phyloP scores from a whole-genome alignment of 1,139 yeast species.

The Taiozyma onychis region DNA sequence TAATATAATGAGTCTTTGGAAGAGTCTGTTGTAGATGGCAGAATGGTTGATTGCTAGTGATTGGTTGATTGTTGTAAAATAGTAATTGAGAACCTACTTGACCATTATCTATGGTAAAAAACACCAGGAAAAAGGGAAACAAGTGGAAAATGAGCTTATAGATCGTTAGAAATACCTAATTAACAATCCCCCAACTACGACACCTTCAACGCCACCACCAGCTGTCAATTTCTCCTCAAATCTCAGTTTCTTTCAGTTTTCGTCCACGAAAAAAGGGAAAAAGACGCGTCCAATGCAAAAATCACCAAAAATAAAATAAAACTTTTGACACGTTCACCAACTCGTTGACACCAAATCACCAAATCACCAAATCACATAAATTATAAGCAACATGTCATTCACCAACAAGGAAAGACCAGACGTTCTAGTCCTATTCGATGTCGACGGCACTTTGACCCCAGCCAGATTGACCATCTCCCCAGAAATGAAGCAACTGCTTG shows the following conservation, averaged over 20 bases:
- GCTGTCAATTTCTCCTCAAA: not conserved
- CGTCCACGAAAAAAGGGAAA: not conserved
- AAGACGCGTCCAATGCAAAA: not conserved
- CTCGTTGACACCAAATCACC: not conserved
- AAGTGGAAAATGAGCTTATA: too few relatives aligned
- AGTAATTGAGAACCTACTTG: too few relatives aligned
- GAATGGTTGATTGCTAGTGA: too few relatives aligned
- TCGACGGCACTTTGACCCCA: slow-evolving; percentile 97
- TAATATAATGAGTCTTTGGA: slow-evolving; percentile 1
- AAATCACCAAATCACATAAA: not conserved
- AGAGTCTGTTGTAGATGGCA: too few relatives aligned
- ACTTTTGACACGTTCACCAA: not conserved
- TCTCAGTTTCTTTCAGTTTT: not conserved
- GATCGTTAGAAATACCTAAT: too few relatives aligned
- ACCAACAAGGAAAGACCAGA: slow-evolving; percentile 35
- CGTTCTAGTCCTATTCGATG: slow-evolving; percentile 79
- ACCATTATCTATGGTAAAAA: not conserved
- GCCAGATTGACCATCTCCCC: slow-evolving; percentile 82
- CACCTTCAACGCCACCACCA: not conserved
- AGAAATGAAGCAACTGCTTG: slow-evolving; percentile 70
- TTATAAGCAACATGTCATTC: slow-evolving; percentile 23
- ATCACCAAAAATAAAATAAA: not conserved
- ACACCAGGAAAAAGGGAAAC: not conserved
- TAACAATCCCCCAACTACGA: too few relatives aligned
- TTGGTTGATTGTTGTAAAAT: too few relatives aligned